Evolutionary conservation across 352 stramenopile genomes (phyloP).

Genomic region (Pythium insidiosum): DNA sequence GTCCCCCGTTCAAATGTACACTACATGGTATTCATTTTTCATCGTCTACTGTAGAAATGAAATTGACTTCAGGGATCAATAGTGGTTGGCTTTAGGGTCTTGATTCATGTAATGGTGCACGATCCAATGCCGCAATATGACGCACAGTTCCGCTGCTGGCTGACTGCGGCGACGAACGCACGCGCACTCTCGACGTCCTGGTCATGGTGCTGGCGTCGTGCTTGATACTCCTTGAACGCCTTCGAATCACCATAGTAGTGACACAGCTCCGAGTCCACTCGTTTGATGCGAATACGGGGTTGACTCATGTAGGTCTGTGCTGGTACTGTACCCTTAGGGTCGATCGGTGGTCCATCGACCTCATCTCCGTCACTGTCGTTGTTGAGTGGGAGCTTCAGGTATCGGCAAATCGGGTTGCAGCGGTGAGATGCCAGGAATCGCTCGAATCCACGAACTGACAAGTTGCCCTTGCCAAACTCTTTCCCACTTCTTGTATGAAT

Average conservation of each 20-base stretch:
- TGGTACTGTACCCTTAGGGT: conserved; percentile 55
- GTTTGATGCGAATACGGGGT: conserved; percentile 37
- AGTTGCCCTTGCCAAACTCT: conserved; percentile 80
- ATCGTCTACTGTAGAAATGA: too few species aligned
- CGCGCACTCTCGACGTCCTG: conserved; percentile 5
- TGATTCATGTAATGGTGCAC: conserved; percentile 13
- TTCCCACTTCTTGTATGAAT: conserved; percentile 80
- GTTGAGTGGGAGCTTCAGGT: conserved; percentile 62
- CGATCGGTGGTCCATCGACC: conserved; percentile 17
- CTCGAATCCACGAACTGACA: conserved; percentile 58
- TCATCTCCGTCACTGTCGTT: conserved; percentile 47
- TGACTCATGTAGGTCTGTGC: conserved; percentile 68
- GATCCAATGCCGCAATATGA: conserved; percentile 12
- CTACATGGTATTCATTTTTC: too few species aligned
- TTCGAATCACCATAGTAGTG: conserved; percentile 74
- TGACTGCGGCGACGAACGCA: conserved; percentile 12
- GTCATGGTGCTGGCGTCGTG: conserved; percentile 32
- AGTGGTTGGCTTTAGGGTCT: background rate
- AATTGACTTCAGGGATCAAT: background rate
- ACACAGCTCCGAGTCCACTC: conserved; percentile 54
- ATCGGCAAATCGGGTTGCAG: conserved; percentile 78
- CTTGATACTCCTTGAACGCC: conserved; percentile 55
- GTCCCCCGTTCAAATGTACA: too few species aligned
- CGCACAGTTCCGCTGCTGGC: conserved; percentile 14
- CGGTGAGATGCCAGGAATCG: conserved; percentile 68